Evolutionary conservation across 371 early-diverging fungal species (phyloP), one percentile per base, ranked within the genome.

Genomic region (Mortierella sp.): DNA sequence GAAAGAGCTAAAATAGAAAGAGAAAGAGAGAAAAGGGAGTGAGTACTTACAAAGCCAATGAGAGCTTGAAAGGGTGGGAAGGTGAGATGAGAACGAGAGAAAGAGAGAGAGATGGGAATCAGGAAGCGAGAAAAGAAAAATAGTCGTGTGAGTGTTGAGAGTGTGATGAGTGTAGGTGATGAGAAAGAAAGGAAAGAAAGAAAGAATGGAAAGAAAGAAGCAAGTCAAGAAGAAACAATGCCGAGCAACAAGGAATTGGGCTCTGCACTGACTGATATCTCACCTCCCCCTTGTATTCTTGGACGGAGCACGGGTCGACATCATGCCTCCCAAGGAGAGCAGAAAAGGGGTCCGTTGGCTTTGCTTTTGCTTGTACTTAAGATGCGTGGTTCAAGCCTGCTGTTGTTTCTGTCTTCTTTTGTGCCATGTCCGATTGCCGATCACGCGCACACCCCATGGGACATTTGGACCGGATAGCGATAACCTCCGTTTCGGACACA

Each of bases 281-380:
- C 43, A 40, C 2, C 34, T 5, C 16, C 50, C 50, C 50, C 34
- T 31, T 34, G 64, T 67, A 37, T 37, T 37, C 21, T 37, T 67
- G 67, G n/a, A 67, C 67, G 67, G n/a, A 67, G 37, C 67, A 67
- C 67, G 67, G 67, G 67, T 67, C 67, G 40, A 37, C 67, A 67
- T 19, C 64, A 61, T 21, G 31, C 31, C 34, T 61, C 34, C 34
- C 14, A 61, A 61, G 64, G 64, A 37, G 64, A 34, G 64, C 19
- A 10, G 34, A 61, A 21, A 64, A 40, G 67, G 67, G 57, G 8
- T 57, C 57, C 54, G 54, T 54, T 51, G 51, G 51, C 51, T 51
- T 51, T 3, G n/a, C n/a, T n/a, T n/a, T n/a, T 40, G 6, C 43
- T 40, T 40, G 43, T 40, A 6, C 43, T 40, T 40, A 40, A 40